A percentile compares a stretch with the other conserved stretches of the same genome.
phyloP scores from a whole-genome alignment of 2,329 filamentous ascomycete species.

The Botrytis sinoallii region DNA sequence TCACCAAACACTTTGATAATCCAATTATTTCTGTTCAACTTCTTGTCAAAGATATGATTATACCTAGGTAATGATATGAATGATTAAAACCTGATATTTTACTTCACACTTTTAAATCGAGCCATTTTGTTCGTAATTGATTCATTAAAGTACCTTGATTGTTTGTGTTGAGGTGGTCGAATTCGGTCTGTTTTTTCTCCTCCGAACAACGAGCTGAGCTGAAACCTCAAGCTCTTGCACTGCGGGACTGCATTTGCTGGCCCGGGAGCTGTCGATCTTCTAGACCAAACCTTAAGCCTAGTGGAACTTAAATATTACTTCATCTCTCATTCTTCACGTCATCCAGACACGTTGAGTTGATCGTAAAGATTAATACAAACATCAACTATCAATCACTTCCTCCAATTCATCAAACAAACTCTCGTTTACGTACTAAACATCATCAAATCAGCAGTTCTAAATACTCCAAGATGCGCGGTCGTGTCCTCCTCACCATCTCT shows the following conservation, averaged over 20 bases:
- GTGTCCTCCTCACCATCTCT: conserved; percentile 27
- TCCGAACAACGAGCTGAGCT: not conserved
- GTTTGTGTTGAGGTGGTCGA: not conserved
- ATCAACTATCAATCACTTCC: not conserved
- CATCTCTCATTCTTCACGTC: not conserved
- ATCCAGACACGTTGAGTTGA: not conserved
- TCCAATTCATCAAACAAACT: not conserved
- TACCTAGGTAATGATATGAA: not conserved
- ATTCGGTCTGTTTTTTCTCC: not conserved
- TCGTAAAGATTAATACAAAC: not conserved
- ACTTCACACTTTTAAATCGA: not conserved
- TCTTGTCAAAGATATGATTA: not conserved
- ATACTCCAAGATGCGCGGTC: conserved; percentile 23
- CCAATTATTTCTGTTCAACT: not conserved
- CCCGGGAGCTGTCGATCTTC: not conserved
- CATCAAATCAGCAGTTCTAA: not conserved
- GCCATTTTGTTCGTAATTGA: not conserved
- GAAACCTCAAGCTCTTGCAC: not conserved
- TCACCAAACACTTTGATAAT: not conserved
- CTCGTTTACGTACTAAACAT: not conserved
- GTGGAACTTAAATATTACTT: not conserved
- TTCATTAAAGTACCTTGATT: not conserved
- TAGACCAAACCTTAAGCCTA: not conserved
- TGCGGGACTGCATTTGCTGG: not conserved
- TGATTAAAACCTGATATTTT: not conserved